Base-by-base conservation (phyloP, 2,329 filamentous ascomycete genomes). In the Hymenoscyphus fraxineus region DNA sequence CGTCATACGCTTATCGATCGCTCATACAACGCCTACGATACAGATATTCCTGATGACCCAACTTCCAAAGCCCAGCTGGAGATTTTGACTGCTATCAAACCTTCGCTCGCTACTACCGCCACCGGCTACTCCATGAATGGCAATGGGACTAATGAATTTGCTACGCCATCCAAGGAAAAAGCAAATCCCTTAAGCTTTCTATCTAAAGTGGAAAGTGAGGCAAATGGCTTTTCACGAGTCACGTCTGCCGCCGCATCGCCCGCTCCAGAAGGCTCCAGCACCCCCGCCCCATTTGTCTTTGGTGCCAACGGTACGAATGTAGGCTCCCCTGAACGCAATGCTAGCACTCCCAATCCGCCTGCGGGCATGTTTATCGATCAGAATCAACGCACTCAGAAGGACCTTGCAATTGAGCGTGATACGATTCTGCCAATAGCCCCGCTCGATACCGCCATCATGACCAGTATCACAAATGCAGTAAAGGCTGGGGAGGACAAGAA, bases 1-100 rank as follows among this genome's bases (percentile, higher is more conserved):
- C 87, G 94, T 59, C 86, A 92, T 69, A 93, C 89, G 73, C 81
- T 98, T 27, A 87, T 98, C 39, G 88, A 92, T 63, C 89, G 91
- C 44, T 97, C 94, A 0, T 93, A 93, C 72, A 96, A 99, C 75
- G 87, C 96, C 13, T 99, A 99, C 76, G 95, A 98, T 67, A 88
- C 90, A 35, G 90, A 94, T 39, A 77, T 84, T 13, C 92, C 93
- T 0, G 96, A 98, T 75, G 95, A 99, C 74, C 95, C 95, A 0
- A 80, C 88, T 1, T 97, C 95, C 0, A 83, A 88, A 9, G 94
- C 95, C 4, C 95, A 99, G 77, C 81, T 92, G 9, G 88, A 82
- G 27, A 84, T 88, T 44, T 76, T 89, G 32, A 81, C 82, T 0
- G 78, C 83, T 39, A 84, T 87, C 66, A 85, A 87, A 71, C 86